Percentiles rank a stretch among this genome's conserved stretches.
phyloP scores from a whole-genome alignment of 116 monocot genomes.

The Trichopus zeylanicus region DNA sequence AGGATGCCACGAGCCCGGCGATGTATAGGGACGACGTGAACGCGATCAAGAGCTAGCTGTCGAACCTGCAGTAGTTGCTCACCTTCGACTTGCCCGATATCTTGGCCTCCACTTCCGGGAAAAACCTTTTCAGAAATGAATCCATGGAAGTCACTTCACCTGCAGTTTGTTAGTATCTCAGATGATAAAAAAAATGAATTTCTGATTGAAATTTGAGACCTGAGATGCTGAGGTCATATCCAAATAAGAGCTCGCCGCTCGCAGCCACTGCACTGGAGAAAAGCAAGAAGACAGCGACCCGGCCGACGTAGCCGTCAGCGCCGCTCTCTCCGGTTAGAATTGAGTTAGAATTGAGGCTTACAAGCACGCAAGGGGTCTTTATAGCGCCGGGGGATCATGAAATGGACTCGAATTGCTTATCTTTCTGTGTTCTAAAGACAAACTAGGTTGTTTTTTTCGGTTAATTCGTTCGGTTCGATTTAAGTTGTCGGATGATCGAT shows the following conservation, averaged over 20 bases:
- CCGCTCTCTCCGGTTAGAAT: no score
- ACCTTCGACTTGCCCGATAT: neutral
- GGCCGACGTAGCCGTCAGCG: constrained; percentile 9
- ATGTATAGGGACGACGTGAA: constrained; percentile 14
- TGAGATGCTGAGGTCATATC: constrained; percentile 16
- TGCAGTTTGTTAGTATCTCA: neutral
- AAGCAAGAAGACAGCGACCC: constrained; percentile 9
- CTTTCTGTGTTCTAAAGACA: no score
- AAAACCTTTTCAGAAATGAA: constrained; percentile 17
- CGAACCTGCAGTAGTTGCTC: constrained; percentile 12
- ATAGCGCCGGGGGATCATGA: no score
- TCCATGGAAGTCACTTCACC: constrained; percentile 15
- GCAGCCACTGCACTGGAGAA: constrained; percentile 10
- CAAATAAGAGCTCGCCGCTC: constrained; percentile 10
- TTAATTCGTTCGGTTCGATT: no score
- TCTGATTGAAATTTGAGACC: neutral
- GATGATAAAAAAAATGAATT: no score
- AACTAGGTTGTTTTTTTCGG: no score
- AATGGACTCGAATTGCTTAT: no score
- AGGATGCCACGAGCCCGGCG: constrained; percentile 6
- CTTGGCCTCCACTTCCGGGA: neutral
- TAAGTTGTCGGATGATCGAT: no score
- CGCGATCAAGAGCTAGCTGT: constrained; percentile 5
- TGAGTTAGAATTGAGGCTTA: no score
- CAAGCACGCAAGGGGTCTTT: no score